Evolutionary conservation across 441 rosid genomes (phyloP), one percentile per base, ranked within the genome.

Genomic region (Corymbia citriodora): DNA sequence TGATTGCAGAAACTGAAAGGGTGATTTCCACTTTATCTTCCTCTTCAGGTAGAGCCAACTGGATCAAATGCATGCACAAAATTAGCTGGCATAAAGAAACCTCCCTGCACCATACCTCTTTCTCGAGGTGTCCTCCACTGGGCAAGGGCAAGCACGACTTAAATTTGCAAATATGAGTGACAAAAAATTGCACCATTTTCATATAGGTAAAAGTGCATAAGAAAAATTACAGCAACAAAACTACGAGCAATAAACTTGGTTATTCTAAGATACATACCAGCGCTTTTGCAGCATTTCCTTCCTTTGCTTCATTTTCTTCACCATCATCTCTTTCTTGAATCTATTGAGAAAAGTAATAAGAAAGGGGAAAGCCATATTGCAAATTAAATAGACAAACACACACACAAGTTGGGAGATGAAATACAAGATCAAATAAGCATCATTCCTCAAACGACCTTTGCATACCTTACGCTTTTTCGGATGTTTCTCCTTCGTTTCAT

Each of bases 1-100:
- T 94, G 92, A 95, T 88, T 92, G 94, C 98, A 61, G 96, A 95
- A 55, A 88, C 93, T 91, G 96, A 96, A 92, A 98, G 92, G 68
- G 89, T 89, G 48, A 96, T 89, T 49, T 92, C 94, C 82, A 92
- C 49, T 89, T 91, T 82, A 91, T 87, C 91, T 92, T 95, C 95
- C 70, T 91, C 93, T 87, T 89, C 87, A 87, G 93, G 91, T 65
- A 90, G 88, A 70, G 94, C 89, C 88, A 92, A 40, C 96, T 94
- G 90, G 74, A 52, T 81, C 90, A 40, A 89, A 88, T 82, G 74
- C 87, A 89, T 48, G 87, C 52, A 55, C 36, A 57, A 72, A 88
- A 61, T 85, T 52, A 49, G n/a, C 88, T 87, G 85, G 55, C 61
- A 17, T 85, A 87, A 31, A 72, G 89, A 82, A 90, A 90, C 31